Evolutionary conservation across 1,139 yeast species (phyloP).

Genomic region (Hemisphaericaspora xylofermentans): DNA sequence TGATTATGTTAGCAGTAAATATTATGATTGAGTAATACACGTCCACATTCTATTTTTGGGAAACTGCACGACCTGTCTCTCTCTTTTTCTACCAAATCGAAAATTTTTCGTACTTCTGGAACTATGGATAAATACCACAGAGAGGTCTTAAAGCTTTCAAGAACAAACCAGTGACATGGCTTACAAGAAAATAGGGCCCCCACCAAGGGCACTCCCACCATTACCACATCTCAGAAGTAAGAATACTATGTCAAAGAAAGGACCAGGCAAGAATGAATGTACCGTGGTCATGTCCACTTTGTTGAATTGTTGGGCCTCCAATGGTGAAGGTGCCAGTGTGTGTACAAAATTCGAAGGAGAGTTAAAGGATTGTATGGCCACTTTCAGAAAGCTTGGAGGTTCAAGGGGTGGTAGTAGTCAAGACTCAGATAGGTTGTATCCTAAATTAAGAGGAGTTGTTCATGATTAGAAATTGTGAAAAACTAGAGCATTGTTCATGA

Average conservation of each 20-base stretch:
- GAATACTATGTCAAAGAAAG: slow-evolving; percentile 56
- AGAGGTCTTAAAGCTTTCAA: too few relatives aligned
- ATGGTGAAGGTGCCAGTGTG: slow-evolving; percentile 74
- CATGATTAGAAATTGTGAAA: slow-evolving; percentile 52
- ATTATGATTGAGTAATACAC: slow-evolving; percentile 4
- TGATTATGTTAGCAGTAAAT: slow-evolving; percentile 2
- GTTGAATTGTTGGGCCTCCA: slow-evolving; percentile 94
- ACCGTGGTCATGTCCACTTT: slow-evolving; percentile 79
- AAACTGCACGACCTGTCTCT: not conserved
- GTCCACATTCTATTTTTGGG: not conserved
- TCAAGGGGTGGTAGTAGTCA: slow-evolving; percentile 62
- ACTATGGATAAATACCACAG: too few relatives aligned
- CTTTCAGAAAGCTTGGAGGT: slow-evolving; percentile 47
- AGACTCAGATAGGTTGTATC: slow-evolving; percentile 80
- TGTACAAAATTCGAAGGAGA: slow-evolving; percentile 64
- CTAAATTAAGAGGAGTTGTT: slow-evolving; percentile 73
- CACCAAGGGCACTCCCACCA: slow-evolving; percentile 56
- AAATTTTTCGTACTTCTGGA: not conserved
- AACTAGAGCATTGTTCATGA: not conserved
- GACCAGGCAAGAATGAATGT: slow-evolving; percentile 68
- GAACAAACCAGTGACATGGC: slow-evolving; percentile 24
- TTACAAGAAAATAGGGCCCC: slow-evolving; percentile 28
- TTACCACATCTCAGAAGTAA: slow-evolving; percentile 74
- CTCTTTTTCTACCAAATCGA: not conserved
- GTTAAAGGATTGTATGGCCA: slow-evolving; percentile 48